Evolutionary conservation across 768 basidiomycete species (phyloP), one percentile per base, ranked within the genome.

Genomic region (Xerocomellus dryophilus): DNA sequence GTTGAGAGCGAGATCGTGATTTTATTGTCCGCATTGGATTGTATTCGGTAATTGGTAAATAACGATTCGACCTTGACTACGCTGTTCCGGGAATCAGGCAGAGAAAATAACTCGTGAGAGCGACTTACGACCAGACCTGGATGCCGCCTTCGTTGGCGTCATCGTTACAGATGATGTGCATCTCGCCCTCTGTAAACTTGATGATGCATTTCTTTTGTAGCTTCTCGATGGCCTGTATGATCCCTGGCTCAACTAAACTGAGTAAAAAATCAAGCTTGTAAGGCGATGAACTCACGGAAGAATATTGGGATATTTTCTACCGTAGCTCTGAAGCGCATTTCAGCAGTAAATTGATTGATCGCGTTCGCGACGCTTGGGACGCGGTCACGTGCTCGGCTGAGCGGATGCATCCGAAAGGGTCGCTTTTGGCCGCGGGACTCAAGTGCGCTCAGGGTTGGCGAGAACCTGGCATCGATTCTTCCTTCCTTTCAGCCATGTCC

Each of bases 121-220:
- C 2, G 18, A 72, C 83, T 50, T 51, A 83, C 82, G 81, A 81
- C 93, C 93, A 94, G 47, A 94, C 90, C 67, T 94, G 92, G 5
- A 92, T 84, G 4, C 90, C 90, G 1, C 88, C 90, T 61, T 91
- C 89, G 61, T 84, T 86, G 36, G 81, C 80, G 50, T 91, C 88
- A 46, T 77, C 81, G 53, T 87, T 86, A 74, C 93, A 94, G 50
- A 95, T 93, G 54, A 94, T 82, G 56, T 85, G 84, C 76, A 93
- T 85, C 35, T 81, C 82, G 14, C 74, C 76, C 62, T 87, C 84
- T 0, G 82, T 83, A 63, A 93, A 89, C 68, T 85, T 85, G 66
- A 94, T 82, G 52, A 90, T 84, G 60, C 88, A 92, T 76, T 78
- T 84, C 70, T 90, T 92, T 69, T 93, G 87, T 18, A 93, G 73